These are phyloP conservation scores for Monilinia polystroma DNA, from an alignment of 2,329 filamentous ascomycete genomes.

Conservation along the genomic window DNA sequence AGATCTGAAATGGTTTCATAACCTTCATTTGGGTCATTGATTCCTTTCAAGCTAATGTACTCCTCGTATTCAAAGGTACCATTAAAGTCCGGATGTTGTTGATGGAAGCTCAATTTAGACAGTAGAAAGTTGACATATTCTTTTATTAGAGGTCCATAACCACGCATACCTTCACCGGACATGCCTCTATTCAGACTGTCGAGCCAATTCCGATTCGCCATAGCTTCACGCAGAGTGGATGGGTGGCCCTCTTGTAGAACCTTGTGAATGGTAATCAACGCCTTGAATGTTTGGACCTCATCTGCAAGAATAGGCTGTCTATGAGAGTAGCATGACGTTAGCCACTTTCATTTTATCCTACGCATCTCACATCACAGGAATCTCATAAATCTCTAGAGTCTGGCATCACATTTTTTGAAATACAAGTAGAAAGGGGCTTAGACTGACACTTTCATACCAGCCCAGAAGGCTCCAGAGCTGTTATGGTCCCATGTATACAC, in stretches of 20 bases:
- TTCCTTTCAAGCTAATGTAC: constrained; percentile 95
- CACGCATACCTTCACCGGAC: constrained; percentile 78
- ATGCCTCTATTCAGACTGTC: constrained; percentile 86
- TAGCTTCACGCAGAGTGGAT: constrained; percentile 79
- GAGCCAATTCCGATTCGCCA: constrained; percentile 85
- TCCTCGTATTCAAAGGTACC: constrained; percentile 99
- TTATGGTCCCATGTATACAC: constrained; percentile 99
- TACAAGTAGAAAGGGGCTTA: constrained; percentile 9
- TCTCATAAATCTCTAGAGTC: background rate
- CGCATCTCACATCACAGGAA: constrained; percentile 19
- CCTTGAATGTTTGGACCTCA: constrained; percentile 98
- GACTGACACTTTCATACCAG: constrained; percentile 94
- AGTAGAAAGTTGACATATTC: constrained; percentile 97
- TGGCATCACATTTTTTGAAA: background rate
- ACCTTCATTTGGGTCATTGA: constrained; percentile 98
- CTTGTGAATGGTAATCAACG: constrained; percentile 95
- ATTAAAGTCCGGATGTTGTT: constrained; percentile 96
- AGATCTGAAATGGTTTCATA: constrained; percentile 95
- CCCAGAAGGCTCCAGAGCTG: constrained; percentile 92
- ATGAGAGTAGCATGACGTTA: constrained; percentile 26
- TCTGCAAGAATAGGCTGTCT: constrained; percentile 98
- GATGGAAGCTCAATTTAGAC: constrained; percentile 93
- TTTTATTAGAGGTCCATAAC: constrained; percentile 87
- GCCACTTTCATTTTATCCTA: background rate
- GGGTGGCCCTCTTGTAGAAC: constrained; percentile 97